Evolutionary conservation across 495 filamentous ascomycete species (phyloP), one percentile per base, ranked within the genome.

Genomic region (Aspergillus kassunensis): DNA sequence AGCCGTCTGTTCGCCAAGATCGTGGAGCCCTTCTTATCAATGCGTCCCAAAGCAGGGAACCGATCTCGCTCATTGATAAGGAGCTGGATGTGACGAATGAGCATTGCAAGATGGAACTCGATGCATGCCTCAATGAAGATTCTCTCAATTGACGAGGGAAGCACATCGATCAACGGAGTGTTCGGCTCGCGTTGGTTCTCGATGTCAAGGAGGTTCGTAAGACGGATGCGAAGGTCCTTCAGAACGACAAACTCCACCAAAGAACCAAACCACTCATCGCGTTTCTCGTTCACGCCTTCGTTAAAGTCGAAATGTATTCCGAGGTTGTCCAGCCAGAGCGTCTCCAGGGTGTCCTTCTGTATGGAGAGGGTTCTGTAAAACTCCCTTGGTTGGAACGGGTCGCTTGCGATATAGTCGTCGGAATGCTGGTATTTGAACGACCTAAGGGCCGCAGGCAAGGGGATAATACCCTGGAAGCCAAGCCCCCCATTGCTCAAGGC

Each of bases 391-490:
- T 58, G 61, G 53, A 61, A 71, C 1, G 63, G 66, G 27, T 62
- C 54, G 0, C 63, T 57, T 2, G 53, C 44, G 9, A 66, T 29
- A 25, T 66, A 59, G 2, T 57, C 56, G 42, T 71, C 66, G 0
- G 64, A 66, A 49, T 71, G 68, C 34, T 71, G 68, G 31, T 71
- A 68, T 41, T 69, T 69, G 51, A 71, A 69, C 2, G 63, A 65
- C 16, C 55, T 62, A 21, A 71, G 49, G 1, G 56, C 46, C 6
- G 60, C n/a, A n/a, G 30, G 51, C 68, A 71, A 0, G 57, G 56
- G 6, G 49, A 19, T 9, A 69, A 49, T 23, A 69, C 21, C 4
- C 20, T 62, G 46, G 58, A 71, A 64, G 18, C 68, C 68, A 1
- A 57, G 41, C 4, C 55, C 56, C 2, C 61, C 66, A 20, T 65